Percentiles rank a stretch among this genome's conserved stretches.
Evolutionary conservation across 805 yeast species (phyloP).

Genomic region (Myxozyma udenii): DNA sequence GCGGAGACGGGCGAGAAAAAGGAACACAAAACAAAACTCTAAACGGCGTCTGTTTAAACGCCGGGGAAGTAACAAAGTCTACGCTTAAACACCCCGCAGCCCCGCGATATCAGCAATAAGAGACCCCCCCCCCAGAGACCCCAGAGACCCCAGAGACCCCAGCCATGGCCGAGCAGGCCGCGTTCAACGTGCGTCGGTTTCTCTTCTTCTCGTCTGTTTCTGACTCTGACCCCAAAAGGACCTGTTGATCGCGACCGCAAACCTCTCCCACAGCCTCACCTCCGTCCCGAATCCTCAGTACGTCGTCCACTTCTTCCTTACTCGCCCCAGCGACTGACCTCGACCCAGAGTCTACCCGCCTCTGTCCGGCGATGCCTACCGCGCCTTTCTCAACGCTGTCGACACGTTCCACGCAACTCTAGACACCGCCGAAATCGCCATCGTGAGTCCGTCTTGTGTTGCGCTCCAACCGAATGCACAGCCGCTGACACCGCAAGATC

Average conservation of each 20-base stretch:
- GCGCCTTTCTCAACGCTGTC: slow-evolving; percentile 4
- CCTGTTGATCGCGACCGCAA: slow-evolving; percentile 19
- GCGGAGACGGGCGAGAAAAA: not conserved
- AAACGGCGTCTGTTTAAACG: not conserved
- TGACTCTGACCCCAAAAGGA: slow-evolving; percentile 4
- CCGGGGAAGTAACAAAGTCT: not conserved
- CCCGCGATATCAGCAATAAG: not conserved
- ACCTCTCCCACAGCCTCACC: slow-evolving; percentile 9
- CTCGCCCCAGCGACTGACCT: too few species aligned
- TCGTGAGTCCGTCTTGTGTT: slow-evolving; percentile 4
- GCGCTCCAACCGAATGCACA: not conserved
- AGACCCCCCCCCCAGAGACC: too few species aligned
- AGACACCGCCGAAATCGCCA: slow-evolving; percentile 17
- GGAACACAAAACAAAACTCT: not conserved
- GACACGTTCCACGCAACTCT: slow-evolving; percentile 14
- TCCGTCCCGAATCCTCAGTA: slow-evolving; percentile 18
- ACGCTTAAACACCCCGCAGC: not conserved
- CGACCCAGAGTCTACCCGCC: slow-evolving; percentile 19
- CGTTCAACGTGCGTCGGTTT: too few species aligned
- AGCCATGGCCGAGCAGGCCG: too few species aligned
- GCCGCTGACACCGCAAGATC: slow-evolving; percentile 1
- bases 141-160: too few species aligned
- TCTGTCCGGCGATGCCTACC: not conserved
- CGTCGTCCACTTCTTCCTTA: not conserved
- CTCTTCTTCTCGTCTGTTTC: too few species aligned